Percentiles rank a stretch among this genome's conserved stretches.
Evolutionary conservation across 108 stramenopile species (phyloP).

Genomic region (Chaetoceros muelleri): DNA sequence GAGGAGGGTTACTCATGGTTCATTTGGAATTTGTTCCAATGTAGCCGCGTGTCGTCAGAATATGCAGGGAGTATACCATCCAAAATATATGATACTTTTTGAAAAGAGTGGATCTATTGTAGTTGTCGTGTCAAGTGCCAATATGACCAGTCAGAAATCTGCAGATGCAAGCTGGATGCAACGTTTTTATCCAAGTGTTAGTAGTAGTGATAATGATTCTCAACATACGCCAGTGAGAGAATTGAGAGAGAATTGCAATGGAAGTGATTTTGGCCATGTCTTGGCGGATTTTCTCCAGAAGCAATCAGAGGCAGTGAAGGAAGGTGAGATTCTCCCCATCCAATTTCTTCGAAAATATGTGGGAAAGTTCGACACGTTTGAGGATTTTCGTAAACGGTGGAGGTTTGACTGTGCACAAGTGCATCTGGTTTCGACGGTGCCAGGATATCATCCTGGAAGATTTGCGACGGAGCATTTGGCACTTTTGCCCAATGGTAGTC

Average conservation of each 20-base stretch:
- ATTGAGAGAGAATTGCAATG: conserved; percentile 2
- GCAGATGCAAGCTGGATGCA: conserved; percentile 74
- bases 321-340: conserved; percentile 21
- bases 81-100: conserved; percentile 73
- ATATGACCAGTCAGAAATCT: conserved; percentile 35
- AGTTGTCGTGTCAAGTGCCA: conserved; percentile 63
- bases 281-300: conserved; percentile 50
- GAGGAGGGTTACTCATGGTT: not conserved
- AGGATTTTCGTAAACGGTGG: conserved; percentile 19
- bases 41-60: conserved; percentile 12
- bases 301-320: conserved; percentile 37
- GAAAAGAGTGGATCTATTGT: conserved; percentile 50
- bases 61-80: conserved; percentile 63
- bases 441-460: conserved; percentile 37
- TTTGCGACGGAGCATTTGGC: conserved; percentile 8
- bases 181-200: conserved; percentile 26
- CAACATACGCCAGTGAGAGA: conserved; percentile 1
- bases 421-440: conserved; percentile 54
- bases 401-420: conserved; percentile 51
- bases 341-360: conserved; percentile 38
- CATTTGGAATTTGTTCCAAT: conserved; percentile 5
- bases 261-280: conserved; percentile 49
- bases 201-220: not conserved
- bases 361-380: conserved; percentile 13
- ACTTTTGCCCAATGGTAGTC: conserved; percentile 1